Evolutionary conservation across 345 rosid genomes (phyloP).

Genomic region (Gossypioides kirkii): DNA sequence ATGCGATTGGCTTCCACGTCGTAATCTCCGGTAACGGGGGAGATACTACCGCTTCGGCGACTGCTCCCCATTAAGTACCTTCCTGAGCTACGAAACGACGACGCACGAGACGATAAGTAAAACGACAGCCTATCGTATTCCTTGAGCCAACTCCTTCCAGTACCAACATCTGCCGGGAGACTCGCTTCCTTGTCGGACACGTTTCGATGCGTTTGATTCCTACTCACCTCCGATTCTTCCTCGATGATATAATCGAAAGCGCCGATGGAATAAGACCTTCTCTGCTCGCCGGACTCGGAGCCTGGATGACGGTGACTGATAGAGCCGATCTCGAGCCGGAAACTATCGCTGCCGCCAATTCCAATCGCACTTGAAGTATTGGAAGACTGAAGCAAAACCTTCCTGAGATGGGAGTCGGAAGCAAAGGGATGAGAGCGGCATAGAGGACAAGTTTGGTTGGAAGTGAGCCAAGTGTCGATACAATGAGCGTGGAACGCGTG

Average conservation of each 20-base stretch:
- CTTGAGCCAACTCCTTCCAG: slow-evolving; percentile 72
- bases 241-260: slow-evolving; percentile 83
- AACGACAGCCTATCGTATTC: slow-evolving; percentile 70
- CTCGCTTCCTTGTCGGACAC: slow-evolving; percentile 48
- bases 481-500: slow-evolving; percentile 84
- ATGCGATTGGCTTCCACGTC: slow-evolving; percentile 53
- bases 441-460: slow-evolving; percentile 82
- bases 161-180: slow-evolving; percentile 51
- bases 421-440: slow-evolving; percentile 69
- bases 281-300: slow-evolving; percentile 23
- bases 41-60: slow-evolving; percentile 49
- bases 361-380: background rate
- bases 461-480: slow-evolving; percentile 67
- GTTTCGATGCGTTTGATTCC: slow-evolving; percentile 41
- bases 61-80: slow-evolving; percentile 75
- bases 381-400: slow-evolving; percentile 32
- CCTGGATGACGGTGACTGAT: slow-evolving; percentile 48
- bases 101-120: slow-evolving; percentile 58
- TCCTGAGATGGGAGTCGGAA: slow-evolving; percentile 55
- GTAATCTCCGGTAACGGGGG: slow-evolving; percentile 38
- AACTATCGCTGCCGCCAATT: slow-evolving; percentile 39
- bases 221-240: slow-evolving; percentile 51
- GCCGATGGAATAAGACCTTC: slow-evolving; percentile 67
- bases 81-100: slow-evolving; percentile 73
- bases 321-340: slow-evolving; percentile 87